Evolutionary conservation across 2,329 filamentous ascomycete species (phyloP).

Genomic region (Pseudogymnoascus sp.): DNA sequence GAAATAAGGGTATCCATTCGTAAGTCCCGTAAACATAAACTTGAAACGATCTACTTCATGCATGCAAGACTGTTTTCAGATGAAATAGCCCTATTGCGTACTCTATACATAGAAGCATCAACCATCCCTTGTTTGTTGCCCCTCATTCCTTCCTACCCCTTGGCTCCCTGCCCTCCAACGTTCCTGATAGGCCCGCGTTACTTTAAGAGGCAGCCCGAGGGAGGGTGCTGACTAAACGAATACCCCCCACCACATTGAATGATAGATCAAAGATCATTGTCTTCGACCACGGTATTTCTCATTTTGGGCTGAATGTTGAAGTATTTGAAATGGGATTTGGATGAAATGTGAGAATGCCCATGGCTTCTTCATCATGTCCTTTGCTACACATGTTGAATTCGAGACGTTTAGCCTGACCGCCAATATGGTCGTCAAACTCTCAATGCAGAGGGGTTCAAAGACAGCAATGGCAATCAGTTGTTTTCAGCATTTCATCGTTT

Average conservation of each 20-base stretch:
- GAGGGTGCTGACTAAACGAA: not conserved
- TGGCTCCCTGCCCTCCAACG: not conserved
- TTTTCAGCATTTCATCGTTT: not conserved
- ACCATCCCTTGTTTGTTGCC: conserved; percentile 4
- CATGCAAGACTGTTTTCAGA: not conserved
- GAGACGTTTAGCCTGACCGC: not conserved
- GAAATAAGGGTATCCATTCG: not conserved
- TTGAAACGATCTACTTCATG: not conserved
- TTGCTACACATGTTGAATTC: not conserved
- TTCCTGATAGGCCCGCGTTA: not conserved
- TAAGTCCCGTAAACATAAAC: too few species aligned
- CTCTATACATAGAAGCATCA: not conserved
- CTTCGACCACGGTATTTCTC: not conserved
- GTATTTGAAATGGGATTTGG: not conserved
- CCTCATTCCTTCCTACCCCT: conserved; percentile 1
- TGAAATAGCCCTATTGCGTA: not conserved
- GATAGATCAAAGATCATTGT: not conserved
- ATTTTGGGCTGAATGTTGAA: not conserved
- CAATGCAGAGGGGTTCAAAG: not conserved
- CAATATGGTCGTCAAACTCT: not conserved
- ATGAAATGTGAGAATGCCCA: not conserved
- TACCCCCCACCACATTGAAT: not conserved
- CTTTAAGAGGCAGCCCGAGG: not conserved
- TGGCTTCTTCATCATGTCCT: not conserved
- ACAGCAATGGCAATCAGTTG: not conserved